Evolutionary conservation across 345 rosid genomes (phyloP), one percentile per base, ranked within the genome.

Genomic region (Rhodamnia rubescens): DNA sequence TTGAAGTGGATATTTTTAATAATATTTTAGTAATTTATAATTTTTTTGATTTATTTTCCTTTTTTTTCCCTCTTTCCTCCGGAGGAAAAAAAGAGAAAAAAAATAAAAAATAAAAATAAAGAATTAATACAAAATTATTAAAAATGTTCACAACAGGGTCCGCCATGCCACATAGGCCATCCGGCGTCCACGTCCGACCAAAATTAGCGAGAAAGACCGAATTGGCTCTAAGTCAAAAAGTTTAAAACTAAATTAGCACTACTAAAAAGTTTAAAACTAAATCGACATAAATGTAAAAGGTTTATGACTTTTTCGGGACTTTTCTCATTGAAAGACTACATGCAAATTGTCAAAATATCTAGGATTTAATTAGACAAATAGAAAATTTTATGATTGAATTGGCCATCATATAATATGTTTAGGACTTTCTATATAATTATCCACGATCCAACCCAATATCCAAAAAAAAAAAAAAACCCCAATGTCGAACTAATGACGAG

Each of bases 141-240:
- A 69, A 32, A 32, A 8, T 40, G 0, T 69, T 1, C 1, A 8
- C 2, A 3, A 32, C 5, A 69, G 3, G 1, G 2, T 4, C 1
- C 47, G 3, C 0, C 2, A 0, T 32, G 21, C 13, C 21, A 69
- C 0, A 0, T 0, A 36, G 1, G 12, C 9, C 1, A 0, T 0
- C 2, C 0, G 1, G 0, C 1, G 1, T 69, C 5, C 3, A 69
- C 13, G 3, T 69, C 2, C 20, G 0, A 10, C 7, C 24, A 69
- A 69, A 36, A 69, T 69, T 36, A 0, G 2, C 5, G 4, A 0
- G 26, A 36, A 2, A 0, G 0, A 69, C 0, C 16, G 4, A 0
- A 16, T 32, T 20, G 13, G 0, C 14, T 64, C 0, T 47, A 47
- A 8, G 4, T 64, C 2, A 64, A 32, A 16, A 32, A 0, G 0